Conservation (phyloP, 352 stramenopile genomes). For the Elongisporangium prolatum region DNA sequence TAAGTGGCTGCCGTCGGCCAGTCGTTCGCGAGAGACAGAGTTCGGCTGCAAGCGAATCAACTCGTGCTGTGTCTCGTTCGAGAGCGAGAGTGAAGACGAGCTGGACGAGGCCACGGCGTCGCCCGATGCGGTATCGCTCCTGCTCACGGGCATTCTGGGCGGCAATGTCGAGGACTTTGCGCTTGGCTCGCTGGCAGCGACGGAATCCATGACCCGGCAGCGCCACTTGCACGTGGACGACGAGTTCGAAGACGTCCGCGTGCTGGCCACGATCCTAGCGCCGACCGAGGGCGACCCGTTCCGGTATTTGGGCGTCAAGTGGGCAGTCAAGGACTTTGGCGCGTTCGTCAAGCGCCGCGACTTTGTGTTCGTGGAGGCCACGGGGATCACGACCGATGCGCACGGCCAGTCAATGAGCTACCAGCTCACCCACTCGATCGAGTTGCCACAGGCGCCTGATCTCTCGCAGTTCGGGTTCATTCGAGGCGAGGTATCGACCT, state of each 20-base stretch:
- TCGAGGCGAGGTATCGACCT: conserved; percentile 28
- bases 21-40: too few relatives aligned
- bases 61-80: too few relatives aligned
- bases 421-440: conserved; percentile 25
- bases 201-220: conserved; percentile 30
- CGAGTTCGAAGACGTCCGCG: conserved; percentile 27
- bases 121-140: conserved; percentile 3
- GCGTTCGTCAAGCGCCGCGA: conserved; percentile 34
- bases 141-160: conserved; percentile 28
- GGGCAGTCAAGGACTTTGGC: conserved; percentile 28
- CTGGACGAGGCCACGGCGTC: too few relatives aligned
- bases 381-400: conserved; percentile 26
- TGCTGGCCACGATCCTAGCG: conserved; percentile 25
- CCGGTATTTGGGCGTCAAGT: conserved; percentile 41
- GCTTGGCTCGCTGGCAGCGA: conserved; percentile 35
- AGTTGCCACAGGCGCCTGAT: conserved; percentile 19
- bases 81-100: too few relatives aligned
- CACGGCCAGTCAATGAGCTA: conserved; percentile 26
- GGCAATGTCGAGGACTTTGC: conserved; percentile 40
- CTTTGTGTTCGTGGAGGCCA: conserved; percentile 46
- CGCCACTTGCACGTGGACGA: conserved; percentile 32
- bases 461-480: conserved; percentile 9
- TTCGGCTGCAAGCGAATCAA: too few relatives aligned
- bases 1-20: too few relatives aligned
- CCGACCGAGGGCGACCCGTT: conserved; percentile 34